Conservation (phyloP, 2,329 filamentous ascomycete genomes). For the Alternaria novae-zelandiae region DNA sequence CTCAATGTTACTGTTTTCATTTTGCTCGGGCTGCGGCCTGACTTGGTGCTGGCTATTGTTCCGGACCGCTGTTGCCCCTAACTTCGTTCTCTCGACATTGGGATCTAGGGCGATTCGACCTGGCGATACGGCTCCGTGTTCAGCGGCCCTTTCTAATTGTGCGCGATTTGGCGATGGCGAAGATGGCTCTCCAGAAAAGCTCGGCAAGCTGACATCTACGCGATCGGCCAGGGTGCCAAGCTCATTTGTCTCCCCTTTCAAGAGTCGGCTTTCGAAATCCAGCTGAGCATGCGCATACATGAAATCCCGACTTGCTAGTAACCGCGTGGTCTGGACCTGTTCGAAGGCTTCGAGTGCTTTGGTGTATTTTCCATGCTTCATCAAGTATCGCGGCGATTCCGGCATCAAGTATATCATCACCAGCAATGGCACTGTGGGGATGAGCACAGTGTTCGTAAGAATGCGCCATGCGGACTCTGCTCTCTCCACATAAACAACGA, state of each 20-base stretch:
- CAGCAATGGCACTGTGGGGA: conserved; percentile 26
- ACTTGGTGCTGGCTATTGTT: background rate
- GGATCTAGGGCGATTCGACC: background rate
- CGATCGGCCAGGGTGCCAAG: conserved; percentile 16
- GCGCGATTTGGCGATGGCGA: background rate
- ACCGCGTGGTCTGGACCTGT: conserved; percentile 23
- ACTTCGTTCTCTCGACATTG: background rate
- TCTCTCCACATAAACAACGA: conserved; percentile 16
- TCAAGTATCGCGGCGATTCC: conserved; percentile 24
- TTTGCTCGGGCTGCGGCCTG: background rate
- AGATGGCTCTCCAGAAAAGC: background rate
- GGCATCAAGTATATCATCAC: conserved; percentile 32
- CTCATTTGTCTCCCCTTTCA: conserved; percentile 17
- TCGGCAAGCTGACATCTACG: conserved; percentile 7
- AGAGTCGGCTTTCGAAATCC: conserved; percentile 26
- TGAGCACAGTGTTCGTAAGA: conserved; percentile 26
- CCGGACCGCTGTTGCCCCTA: background rate
- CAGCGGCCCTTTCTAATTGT: background rate
- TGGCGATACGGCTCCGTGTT: background rate
- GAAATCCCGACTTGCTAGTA: conserved; percentile 28
- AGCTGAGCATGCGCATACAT: conserved; percentile 33
- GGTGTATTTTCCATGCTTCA: conserved; percentile 30
- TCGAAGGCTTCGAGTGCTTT: conserved; percentile 26
- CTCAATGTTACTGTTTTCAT: conserved; percentile 2
- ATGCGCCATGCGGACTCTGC: conserved; percentile 19